Evolutionary conservation across 768 basidiomycete species (phyloP), one percentile per base, ranked within the genome.

Genomic region (Cystobasidiopsis lactophilus): DNA sequence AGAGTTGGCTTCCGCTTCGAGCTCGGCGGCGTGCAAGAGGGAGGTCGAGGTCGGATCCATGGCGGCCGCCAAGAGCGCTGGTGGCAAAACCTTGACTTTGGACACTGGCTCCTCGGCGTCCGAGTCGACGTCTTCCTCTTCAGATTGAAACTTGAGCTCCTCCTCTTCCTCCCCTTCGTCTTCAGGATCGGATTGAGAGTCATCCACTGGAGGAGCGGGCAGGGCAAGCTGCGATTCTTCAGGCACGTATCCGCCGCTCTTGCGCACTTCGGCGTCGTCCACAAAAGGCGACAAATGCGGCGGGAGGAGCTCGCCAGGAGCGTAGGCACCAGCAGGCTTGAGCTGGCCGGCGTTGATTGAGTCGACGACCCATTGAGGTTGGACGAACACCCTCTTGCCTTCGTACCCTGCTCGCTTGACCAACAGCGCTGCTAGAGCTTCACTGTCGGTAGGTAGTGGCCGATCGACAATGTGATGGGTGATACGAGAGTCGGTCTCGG

Each of bases 321-420:
- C 73, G 64, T 96, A 96, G 26, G 74, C 72, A 55, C 82, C 88
- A 60, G 88, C 83, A 0, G 85, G 73, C 27, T 95, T 72, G 54
- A 91, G 74, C 65, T 75, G 82, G 10, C 79, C 78, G 7, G 77
- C 74, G 65, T 98, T 98, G 64, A 93, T 78, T 66, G 83, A 93
- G 65, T 98, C 93, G 33, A 85, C 84, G 30, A 93, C 75, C 93
- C 93, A 96, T 66, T 96, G 91, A 11, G 93, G 93, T 66, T 96
- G 93, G 18, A 96, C 74, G 66, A 82, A 85, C 63, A 83, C 85
- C 62, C 86, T 74, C 65, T 76, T 75, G 40, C 72, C 68, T 5
- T 58, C 58, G 57, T 57, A 66, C 69, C 56, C 70, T 70, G 11
- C 73, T 67, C 29, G 55, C 13, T 1, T 40, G n/a, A 26, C 23